A percentile compares a stretch with the other conserved stretches of the same genome.
phyloP scores from a whole-genome alignment of 495 filamentous ascomycete genomes.

The Podospora appendiculata region DNA sequence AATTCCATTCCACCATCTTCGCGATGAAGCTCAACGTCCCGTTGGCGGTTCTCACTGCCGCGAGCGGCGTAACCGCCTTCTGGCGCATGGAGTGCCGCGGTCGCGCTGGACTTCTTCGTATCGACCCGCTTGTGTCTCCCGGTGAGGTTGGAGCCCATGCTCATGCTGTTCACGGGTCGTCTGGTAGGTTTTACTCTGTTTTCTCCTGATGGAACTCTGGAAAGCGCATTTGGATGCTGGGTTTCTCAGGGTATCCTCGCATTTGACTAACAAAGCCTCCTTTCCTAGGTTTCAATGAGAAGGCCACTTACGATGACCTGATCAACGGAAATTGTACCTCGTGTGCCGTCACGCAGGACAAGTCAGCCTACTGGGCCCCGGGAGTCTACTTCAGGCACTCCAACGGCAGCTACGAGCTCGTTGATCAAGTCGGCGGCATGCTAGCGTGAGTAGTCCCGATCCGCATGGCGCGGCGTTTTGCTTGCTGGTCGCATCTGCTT shows the following conservation, averaged over 20 bases:
- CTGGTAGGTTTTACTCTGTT: constrained; percentile 28
- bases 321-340: constrained; percentile 51
- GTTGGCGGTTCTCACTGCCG: constrained; percentile 18
- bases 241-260: not conserved
- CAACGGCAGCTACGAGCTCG: constrained; percentile 31
- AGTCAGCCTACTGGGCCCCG: constrained; percentile 64
- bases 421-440: constrained; percentile 53
- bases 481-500: not conserved
- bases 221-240: too few species aligned
- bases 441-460: constrained; percentile 40
- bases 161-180: constrained; percentile 67
- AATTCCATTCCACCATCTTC: constrained; percentile 5
- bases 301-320: constrained; percentile 42
- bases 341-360: constrained; percentile 56
- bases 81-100: constrained; percentile 83
- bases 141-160: constrained; percentile 55
- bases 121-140: constrained; percentile 64
- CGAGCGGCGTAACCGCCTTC: constrained; percentile 52
- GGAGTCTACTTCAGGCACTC: constrained; percentile 54
- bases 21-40: constrained; percentile 23
- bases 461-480: too few species aligned
- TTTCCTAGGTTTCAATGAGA: constrained; percentile 38
- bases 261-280: not conserved
- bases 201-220: not conserved
- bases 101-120: constrained; percentile 53